These are phyloP conservation scores for Raffaelea ambrosiae DNA, from an alignment of 2,329 filamentous ascomycete genomes.

Conservation along the genomic window DNA sequence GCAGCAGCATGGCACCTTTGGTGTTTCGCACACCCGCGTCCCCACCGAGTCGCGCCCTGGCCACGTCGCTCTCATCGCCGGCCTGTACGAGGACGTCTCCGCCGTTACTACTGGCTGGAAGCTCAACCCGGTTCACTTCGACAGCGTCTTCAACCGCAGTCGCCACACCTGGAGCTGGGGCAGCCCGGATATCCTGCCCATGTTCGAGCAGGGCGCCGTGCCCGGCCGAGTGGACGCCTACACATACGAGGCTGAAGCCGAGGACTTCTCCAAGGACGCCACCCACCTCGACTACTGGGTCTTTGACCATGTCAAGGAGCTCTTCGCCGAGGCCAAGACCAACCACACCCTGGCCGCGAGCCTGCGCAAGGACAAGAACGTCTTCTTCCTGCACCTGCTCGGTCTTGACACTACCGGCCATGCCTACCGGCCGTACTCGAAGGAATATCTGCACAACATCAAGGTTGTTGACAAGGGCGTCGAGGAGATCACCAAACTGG, in stretches of 20 bases:
- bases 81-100: slow-evolving; percentile 95
- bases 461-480: slow-evolving; percentile 90
- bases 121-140: slow-evolving; percentile 94
- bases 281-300: slow-evolving; percentile 85
- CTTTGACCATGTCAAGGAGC: slow-evolving; percentile 81
- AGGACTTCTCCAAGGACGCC: slow-evolving; percentile 83
- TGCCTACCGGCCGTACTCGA: slow-evolving; percentile 79
- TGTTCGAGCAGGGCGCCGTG: slow-evolving; percentile 92
- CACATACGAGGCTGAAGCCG: slow-evolving; percentile 72
- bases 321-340: slow-evolving; percentile 72
- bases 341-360: slow-evolving; percentile 67
- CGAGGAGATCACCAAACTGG: slow-evolving; percentile 68
- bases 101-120: slow-evolving; percentile 98
- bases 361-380: slow-evolving; percentile 73
- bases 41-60: slow-evolving; percentile 94
- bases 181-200: slow-evolving; percentile 91
- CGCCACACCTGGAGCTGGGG: slow-evolving; percentile 99
- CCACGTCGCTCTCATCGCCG: slow-evolving; percentile 93
- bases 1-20: slow-evolving; percentile 85
- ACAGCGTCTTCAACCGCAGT: slow-evolving; percentile 96
- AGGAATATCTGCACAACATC: slow-evolving; percentile 91
- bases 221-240: slow-evolving; percentile 82
- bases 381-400: slow-evolving; percentile 92
- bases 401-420: slow-evolving; percentile 90
- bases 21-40: slow-evolving; percentile 92